These are phyloP conservation scores for Lachnellula suecica DNA, from an alignment of 2,329 filamentous ascomycete species.

Conservation along the genomic window DNA sequence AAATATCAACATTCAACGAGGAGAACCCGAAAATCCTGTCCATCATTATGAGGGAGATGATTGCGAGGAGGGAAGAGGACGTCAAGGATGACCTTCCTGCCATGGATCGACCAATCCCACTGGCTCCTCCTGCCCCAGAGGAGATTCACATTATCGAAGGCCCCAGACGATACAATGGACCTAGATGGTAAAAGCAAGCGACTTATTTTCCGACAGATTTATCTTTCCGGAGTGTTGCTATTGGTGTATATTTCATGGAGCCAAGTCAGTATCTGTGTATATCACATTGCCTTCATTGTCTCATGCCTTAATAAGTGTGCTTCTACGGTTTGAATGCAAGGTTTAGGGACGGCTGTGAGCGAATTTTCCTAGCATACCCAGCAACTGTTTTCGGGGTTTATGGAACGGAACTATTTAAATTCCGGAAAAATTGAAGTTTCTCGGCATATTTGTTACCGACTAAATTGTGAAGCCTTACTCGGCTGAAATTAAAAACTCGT, in stretches of 20 bases:
- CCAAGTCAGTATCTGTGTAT: neutral
- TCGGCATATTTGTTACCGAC: slow-evolving; percentile 18
- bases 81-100: slow-evolving; percentile 39
- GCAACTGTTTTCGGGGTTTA: slow-evolving; percentile 1
- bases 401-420: neutral
- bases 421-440: slow-evolving; percentile 18
- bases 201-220: neutral
- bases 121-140: slow-evolving; percentile 6
- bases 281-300: neutral
- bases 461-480: slow-evolving; percentile 4
- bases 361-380: no score
- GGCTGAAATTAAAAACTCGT: slow-evolving; percentile 1
- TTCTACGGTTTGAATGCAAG: neutral
- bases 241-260: slow-evolving; percentile 2
- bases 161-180: slow-evolving; percentile 7
- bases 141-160: slow-evolving; percentile 10
- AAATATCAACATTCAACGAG: slow-evolving; percentile 43
- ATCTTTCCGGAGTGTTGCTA: neutral
- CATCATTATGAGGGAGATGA: slow-evolving; percentile 48
- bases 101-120: slow-evolving; percentile 37
- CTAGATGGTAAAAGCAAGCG: neutral
- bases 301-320: neutral
- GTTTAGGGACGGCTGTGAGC: neutral
- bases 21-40: slow-evolving; percentile 45
- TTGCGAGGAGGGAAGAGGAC: slow-evolving; percentile 42